Percentiles rank a stretch among this genome's conserved stretches.
phyloP scores from a whole-genome alignment of 139 green algal species.

The Zygnema circumcarinatum region DNA sequence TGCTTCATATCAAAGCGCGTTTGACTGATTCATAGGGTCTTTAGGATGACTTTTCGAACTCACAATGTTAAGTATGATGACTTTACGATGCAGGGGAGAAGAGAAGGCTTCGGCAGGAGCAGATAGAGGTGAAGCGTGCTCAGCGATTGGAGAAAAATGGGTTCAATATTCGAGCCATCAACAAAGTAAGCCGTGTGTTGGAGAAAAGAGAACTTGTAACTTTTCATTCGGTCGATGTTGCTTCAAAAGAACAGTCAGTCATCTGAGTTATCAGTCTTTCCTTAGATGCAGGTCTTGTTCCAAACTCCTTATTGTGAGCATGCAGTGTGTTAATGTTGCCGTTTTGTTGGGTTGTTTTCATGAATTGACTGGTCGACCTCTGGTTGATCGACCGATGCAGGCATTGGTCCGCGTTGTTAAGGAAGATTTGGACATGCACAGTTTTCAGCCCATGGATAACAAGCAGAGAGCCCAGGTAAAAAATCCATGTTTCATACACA shows the following conservation, averaged over 20 bases:
- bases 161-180: constrained; percentile 8
- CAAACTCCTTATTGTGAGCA: background rate
- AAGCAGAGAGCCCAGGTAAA: background rate
- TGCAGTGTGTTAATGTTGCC: background rate
- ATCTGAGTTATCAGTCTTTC: background rate
- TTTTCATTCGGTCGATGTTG: background rate
- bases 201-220: background rate
- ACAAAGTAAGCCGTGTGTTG: constrained; percentile 2
- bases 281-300: background rate
- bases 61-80: background rate
- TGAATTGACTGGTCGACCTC: background rate
- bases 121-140: constrained; percentile 15
- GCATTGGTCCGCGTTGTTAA: background rate
- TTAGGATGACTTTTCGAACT: background rate
- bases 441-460: background rate
- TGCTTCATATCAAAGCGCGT: background rate
- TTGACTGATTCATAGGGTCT: background rate
- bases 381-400: background rate
- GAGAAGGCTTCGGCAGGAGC: constrained; percentile 2
- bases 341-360: background rate
- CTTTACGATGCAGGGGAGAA: constrained; percentile 26
- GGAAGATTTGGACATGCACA: background rate
- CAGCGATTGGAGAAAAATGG: background rate
- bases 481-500: background rate
- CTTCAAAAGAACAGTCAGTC: background rate